Percentiles rank a stretch among this genome's conserved stretches.
Evolutionary conservation across 2,329 filamentous ascomycete species (phyloP).

Genomic region (Aureobasidium sp.): DNA sequence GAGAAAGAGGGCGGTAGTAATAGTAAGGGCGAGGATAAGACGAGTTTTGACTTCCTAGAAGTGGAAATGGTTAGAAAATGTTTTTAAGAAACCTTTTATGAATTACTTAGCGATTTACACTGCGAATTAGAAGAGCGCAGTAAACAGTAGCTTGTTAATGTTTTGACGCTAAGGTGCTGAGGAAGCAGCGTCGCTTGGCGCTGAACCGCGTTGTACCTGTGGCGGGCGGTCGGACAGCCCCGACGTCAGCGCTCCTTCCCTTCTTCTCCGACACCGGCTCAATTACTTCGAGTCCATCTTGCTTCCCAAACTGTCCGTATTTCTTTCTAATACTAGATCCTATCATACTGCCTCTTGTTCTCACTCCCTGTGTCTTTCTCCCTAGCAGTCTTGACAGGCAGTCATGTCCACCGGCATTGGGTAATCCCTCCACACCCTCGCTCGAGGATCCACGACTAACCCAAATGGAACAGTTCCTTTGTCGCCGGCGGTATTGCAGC

Average conservation of each 20-base stretch:
- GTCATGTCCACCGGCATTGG: conserved; percentile 44
- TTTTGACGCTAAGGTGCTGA: too few relatives aligned
- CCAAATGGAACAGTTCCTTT: conserved; percentile 58
- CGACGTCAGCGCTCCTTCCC: not conserved
- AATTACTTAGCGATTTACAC: too few relatives aligned
- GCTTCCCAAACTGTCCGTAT: not conserved
- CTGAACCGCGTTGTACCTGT: too few relatives aligned
- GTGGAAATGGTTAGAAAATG: too few relatives aligned
- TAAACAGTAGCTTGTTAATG: too few relatives aligned
- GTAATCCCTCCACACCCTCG: conserved; percentile 23
- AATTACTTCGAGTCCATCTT: not conserved
- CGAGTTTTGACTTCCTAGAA: too few relatives aligned
- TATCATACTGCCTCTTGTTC: not conserved
- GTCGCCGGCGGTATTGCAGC: conserved; percentile 93
- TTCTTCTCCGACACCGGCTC: conserved; percentile 3
- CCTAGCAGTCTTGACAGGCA: not conserved
- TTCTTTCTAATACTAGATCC: not conserved
- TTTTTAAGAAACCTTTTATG: too few relatives aligned
- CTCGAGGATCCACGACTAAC: not conserved
- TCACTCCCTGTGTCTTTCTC: not conserved
- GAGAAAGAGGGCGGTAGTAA: too few relatives aligned
- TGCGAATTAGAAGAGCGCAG: too few relatives aligned
- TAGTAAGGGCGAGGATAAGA: too few relatives aligned
- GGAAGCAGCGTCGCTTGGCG: too few relatives aligned
- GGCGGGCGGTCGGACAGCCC: too few relatives aligned